These are phyloP conservation scores for Oryza australiensis DNA, from an alignment of 176 grass and related monocot genomes.

Conservation along the genomic window DNA sequence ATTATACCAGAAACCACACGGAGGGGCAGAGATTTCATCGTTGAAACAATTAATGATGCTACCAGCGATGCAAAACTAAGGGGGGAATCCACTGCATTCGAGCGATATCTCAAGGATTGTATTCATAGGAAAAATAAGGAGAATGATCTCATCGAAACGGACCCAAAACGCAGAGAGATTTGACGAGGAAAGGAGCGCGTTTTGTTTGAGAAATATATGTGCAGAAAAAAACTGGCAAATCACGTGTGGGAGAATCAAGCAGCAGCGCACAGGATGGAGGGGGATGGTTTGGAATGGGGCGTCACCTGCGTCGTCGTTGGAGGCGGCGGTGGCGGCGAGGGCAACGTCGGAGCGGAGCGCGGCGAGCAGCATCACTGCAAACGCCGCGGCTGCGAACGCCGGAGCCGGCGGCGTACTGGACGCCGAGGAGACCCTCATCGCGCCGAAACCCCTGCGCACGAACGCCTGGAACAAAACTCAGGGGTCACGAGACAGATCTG, in stretches of 20 bases:
- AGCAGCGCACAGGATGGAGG: not conserved
- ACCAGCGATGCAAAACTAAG: not conserved
- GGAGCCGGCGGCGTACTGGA: not conserved
- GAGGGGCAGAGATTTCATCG: not conserved
- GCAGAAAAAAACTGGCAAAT: not conserved
- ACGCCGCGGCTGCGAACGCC: slow-evolving; percentile 9
- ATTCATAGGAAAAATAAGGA: not conserved
- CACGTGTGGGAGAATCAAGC: not conserved
- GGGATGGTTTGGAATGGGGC: too few species aligned
- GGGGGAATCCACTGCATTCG: not conserved
- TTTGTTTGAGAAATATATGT: not conserved
- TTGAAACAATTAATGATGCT: not conserved
- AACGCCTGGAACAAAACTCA: not conserved
- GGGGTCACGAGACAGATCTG: not conserved
- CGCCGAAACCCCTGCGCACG: slow-evolving; percentile 11
- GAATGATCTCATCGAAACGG: not conserved
- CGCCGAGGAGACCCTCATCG: slow-evolving; percentile 1
- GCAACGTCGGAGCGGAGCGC: slow-evolving; percentile 3
- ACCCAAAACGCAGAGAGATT: not conserved
- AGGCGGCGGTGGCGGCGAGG: not conserved
- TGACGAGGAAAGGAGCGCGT: not conserved
- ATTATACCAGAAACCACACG: not conserved
- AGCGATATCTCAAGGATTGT: not conserved
- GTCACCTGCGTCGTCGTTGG: slow-evolving; percentile 25
- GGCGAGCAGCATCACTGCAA: slow-evolving; percentile 6